Evolutionary conservation across 768 basidiomycete genomes (phyloP).

Genomic region (Hydnomerulius pinastri): DNA sequence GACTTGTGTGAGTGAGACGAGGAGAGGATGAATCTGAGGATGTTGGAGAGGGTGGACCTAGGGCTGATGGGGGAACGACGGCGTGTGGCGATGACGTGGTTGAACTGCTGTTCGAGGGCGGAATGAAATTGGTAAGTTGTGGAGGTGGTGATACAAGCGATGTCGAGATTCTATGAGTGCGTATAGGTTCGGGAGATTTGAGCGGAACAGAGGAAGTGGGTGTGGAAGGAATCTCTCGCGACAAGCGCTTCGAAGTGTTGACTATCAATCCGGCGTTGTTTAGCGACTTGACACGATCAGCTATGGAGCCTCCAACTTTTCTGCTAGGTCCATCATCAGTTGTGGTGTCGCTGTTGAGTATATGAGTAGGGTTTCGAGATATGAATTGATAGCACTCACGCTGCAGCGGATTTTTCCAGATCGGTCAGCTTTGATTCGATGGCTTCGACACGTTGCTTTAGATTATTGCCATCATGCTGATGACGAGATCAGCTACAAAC

Average conservation of each 20-base stretch:
- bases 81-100: conserved; percentile 55
- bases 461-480: conserved; percentile 41
- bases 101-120: conserved; percentile 31
- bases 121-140: conserved; percentile 8
- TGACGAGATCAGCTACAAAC: conserved; percentile 12
- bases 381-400: conserved; percentile 23
- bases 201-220: conserved; percentile 34
- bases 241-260: conserved; percentile 55
- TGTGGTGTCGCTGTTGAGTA: conserved; percentile 13
- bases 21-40: conserved; percentile 71
- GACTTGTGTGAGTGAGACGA: conserved; percentile 37
- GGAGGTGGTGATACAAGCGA: conserved; percentile 32
- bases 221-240: conserved; percentile 50
- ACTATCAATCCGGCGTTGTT: conserved; percentile 71
- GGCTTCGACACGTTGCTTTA: conserved; percentile 41
- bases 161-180: conserved; percentile 43
- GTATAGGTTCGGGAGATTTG: conserved; percentile 31
- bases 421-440: conserved; percentile 49
- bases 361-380: conserved; percentile 12
- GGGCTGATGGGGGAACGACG: conserved; percentile 66
- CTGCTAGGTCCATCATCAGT: conserved; percentile 37
- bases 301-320: conserved; percentile 67
- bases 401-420: conserved; percentile 41
- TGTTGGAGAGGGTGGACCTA: conserved; percentile 77
- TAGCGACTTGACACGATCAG: conserved; percentile 77